Evolutionary conservation across 768 basidiomycete species (phyloP).

Genomic region (Ephemerocybe angulata): DNA sequence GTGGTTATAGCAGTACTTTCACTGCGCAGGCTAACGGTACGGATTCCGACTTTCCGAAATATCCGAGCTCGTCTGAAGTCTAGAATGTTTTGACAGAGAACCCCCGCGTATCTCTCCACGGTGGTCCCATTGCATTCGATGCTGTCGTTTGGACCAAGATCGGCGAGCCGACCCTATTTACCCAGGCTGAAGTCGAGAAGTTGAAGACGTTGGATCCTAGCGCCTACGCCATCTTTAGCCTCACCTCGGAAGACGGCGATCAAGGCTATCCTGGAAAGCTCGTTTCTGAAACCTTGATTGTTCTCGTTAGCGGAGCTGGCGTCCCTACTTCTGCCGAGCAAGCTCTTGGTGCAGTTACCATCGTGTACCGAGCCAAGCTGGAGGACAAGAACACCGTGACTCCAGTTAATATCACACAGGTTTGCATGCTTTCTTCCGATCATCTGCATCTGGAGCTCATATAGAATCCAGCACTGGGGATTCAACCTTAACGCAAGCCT

Average conservation of each 20-base stretch:
- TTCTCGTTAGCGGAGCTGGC: conserved; percentile 32
- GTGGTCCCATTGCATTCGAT: conserved; percentile 68
- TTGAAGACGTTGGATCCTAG: conserved; percentile 30
- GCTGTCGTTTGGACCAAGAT: conserved; percentile 49
- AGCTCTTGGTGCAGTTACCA: conserved; percentile 59
- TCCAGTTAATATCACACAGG: conserved; percentile 75
- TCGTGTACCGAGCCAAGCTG: conserved; percentile 71
- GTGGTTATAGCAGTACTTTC: conserved; percentile 47
- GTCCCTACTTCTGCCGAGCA: conserved; percentile 27
- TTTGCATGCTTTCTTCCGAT: conserved; percentile 26
- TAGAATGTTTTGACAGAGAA: conserved; percentile 33
- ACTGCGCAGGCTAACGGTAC: conserved; percentile 41
- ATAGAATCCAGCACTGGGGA: conserved; percentile 62
- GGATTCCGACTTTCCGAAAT: conserved; percentile 3
- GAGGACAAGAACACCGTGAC: conserved; percentile 52
- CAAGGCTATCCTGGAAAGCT: conserved; percentile 69
- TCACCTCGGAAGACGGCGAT: conserved; percentile 60
- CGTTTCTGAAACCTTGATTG: conserved; percentile 54
- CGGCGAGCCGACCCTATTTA: conserved; percentile 49
- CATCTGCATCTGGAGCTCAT: not conserved
- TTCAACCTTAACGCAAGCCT: conserved; percentile 74
- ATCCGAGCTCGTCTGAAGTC: not conserved
- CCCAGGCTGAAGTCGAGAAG: conserved; percentile 46
- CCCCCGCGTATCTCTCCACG: conserved; percentile 63
- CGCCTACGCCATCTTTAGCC: conserved; percentile 50